A percentile compares a stretch with the other conserved stretches of the same genome.
Conservation (phyloP, 2,329 filamentous ascomycete genomes). For the Aureobasidium sp. region DNA sequence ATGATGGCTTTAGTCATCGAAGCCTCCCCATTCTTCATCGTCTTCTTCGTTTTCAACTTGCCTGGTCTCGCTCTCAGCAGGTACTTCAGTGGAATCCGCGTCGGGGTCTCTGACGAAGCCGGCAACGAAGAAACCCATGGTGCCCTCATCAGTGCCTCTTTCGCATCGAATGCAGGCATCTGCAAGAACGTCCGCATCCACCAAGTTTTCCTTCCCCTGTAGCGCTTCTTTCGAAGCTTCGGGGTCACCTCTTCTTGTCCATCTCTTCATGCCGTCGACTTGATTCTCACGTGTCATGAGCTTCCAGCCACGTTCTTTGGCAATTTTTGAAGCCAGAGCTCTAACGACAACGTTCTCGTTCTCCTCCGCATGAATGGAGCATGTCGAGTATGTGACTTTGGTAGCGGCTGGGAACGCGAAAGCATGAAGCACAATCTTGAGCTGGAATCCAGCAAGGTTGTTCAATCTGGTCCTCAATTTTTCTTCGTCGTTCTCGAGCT, state of each 20-base stretch:
- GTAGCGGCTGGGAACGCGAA: slow-evolving; percentile 69
- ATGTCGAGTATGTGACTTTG: slow-evolving; percentile 87
- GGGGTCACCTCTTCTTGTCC: slow-evolving; percentile 53
- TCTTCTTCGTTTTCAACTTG: neutral
- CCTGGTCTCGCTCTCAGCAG: neutral
- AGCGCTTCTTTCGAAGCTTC: slow-evolving; percentile 30
- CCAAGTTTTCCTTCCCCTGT: slow-evolving; percentile 23
- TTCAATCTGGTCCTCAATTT: slow-evolving; percentile 59
- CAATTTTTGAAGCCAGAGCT: slow-evolving; percentile 62
- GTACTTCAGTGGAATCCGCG: neutral
- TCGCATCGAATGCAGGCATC: slow-evolving; percentile 21
- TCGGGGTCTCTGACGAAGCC: slow-evolving; percentile 61
- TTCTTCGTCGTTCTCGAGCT: slow-evolving; percentile 39
- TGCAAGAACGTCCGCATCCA: slow-evolving; percentile 25
- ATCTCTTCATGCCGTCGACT: slow-evolving; percentile 65
- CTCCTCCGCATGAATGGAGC: slow-evolving; percentile 78
- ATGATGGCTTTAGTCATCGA: slow-evolving; percentile 28
- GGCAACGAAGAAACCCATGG: slow-evolving; percentile 95
- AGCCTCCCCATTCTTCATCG: slow-evolving; percentile 39
- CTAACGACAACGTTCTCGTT: slow-evolving; percentile 79
- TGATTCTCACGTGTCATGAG: slow-evolving; percentile 68
- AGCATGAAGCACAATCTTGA: slow-evolving; percentile 74
- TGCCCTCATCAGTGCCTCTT: slow-evolving; percentile 42
- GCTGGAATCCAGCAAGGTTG: slow-evolving; percentile 74
- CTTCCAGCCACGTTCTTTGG: slow-evolving; percentile 64